Base-by-base conservation (phyloP, 495 filamentous ascomycete genomes). In the Penicillium coprophilum region DNA sequence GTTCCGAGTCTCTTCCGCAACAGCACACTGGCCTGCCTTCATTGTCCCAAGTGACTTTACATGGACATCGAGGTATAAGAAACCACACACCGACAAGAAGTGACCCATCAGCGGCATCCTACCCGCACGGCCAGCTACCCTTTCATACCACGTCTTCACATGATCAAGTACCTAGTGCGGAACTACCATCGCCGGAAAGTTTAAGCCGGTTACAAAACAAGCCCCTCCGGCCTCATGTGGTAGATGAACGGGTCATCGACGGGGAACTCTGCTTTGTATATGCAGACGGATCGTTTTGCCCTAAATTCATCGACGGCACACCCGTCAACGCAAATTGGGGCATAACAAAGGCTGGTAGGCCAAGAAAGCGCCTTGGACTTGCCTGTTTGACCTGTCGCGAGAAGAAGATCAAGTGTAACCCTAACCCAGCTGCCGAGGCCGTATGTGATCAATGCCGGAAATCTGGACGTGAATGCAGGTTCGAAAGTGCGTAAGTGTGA, bases 351-450 rank as follows among this genome's bases (percentile, higher is more conserved):
- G 92, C 91, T 3, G 91, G 91, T 10, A 96, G 93, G 69, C 90
- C 92, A 31, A 82, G 92, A 59, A 96, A 96, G 70, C 80, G 92
- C 44, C 77, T 96, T 15, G 91, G 91, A 30, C 90, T 94, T 59
- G 92, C 92, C 15, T 96, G 92, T 64, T 78, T 93, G 48, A 92
- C 89, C 10, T 96, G 92, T 68, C 84, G 92, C 28, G 91, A 96
- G 71, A 96, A 96, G 83, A 96, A 96, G 78, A 94, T 96, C 75
- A 96, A 94, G 69, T 96, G 92, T 62, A 91, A 96, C 56, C 92
- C 91, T 7, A 91, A 90, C 58, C 84, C 85, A 19, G 30, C 36
- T 4, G n/a, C 50, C 15, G 50, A 52, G 53, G 88, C 88, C 30
- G 87, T 88, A 55, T 96, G 92, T 64, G 83, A 89, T 52, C 91